These are phyloP conservation scores for Murraya koenigii DNA, from an alignment of 345 rosid genomes.

Conservation along the genomic window DNA sequence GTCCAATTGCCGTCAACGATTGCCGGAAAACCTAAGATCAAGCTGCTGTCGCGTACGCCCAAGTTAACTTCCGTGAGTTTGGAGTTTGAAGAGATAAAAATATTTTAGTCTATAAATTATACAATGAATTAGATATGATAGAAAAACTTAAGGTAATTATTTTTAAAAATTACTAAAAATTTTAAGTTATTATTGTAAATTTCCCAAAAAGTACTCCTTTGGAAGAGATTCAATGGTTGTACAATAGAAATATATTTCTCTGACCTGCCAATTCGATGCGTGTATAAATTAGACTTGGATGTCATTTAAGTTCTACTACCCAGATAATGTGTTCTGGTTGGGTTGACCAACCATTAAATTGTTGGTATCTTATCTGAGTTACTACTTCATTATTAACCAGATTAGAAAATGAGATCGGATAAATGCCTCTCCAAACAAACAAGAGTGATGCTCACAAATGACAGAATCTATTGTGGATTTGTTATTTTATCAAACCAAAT, in stretches of 20 bases:
- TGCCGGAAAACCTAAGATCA: no score
- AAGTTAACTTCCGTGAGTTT: no score
- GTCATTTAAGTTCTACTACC: not conserved
- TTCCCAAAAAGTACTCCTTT: not conserved
- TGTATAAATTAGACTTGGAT: not conserved
- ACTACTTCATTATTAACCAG: not conserved
- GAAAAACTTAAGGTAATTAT: no score
- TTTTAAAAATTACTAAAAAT: no score
- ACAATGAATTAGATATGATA: no score
- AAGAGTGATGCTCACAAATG: not conserved
- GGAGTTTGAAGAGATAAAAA: no score
- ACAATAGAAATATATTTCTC: not conserved
- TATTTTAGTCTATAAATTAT: no score
- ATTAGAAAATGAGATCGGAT: no score
- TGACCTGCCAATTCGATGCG: not conserved
- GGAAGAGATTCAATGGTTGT: not conserved
- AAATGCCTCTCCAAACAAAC: not conserved
- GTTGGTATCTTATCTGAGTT: not conserved
- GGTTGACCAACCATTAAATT: constrained; percentile 5
- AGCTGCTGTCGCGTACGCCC: no score
- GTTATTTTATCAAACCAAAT: constrained; percentile 2
- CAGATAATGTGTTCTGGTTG: not conserved
- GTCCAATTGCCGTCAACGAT: no score
- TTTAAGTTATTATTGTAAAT: no score
- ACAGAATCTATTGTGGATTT: not conserved